Evolutionary conservation across 139 green algal species (phyloP).

Genomic region (Deuterostichococcus epilithicus): DNA sequence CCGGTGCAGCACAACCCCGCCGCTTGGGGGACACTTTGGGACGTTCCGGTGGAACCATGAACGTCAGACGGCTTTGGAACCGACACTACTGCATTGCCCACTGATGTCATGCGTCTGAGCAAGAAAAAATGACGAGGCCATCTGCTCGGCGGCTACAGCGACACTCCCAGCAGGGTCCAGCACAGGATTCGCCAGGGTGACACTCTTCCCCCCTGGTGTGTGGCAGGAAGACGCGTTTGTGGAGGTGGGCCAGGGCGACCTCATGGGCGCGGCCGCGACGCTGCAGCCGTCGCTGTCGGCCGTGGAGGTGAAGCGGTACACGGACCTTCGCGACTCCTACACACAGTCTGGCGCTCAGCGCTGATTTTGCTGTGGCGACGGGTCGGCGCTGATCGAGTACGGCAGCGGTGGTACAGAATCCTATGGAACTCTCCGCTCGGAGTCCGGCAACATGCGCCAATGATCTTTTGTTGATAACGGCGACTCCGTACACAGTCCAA

Average conservation of each 20-base stretch:
- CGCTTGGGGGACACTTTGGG: background rate
- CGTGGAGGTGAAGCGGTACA: slow-evolving; percentile 77
- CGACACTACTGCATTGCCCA: background rate
- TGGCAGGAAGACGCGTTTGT: slow-evolving; percentile 20
- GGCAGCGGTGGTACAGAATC: too few species aligned
- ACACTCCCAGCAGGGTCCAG: background rate
- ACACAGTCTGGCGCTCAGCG: background rate
- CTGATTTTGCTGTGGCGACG: too few species aligned
- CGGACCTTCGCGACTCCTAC: slow-evolving; percentile 67
- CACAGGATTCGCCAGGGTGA: too few species aligned
- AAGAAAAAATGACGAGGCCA: too few species aligned
- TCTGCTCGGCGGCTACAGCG: too few species aligned
- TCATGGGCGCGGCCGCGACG: slow-evolving; percentile 46
- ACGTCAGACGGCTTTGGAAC: background rate
- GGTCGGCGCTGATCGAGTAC: too few species aligned
- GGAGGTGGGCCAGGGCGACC: slow-evolving; percentile 60
- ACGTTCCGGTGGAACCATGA: background rate
- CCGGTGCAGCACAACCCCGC: background rate
- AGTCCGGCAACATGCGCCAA: too few species aligned
- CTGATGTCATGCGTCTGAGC: background rate
- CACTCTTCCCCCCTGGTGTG: background rate
- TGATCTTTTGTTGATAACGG: too few species aligned
- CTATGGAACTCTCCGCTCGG: too few species aligned
- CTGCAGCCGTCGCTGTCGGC: slow-evolving; percentile 76
- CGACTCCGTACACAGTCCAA: too few species aligned